These are phyloP conservation scores for Dryas drummondii DNA, from an alignment of 306 rosid species.

Conservation along the genomic window DNA sequence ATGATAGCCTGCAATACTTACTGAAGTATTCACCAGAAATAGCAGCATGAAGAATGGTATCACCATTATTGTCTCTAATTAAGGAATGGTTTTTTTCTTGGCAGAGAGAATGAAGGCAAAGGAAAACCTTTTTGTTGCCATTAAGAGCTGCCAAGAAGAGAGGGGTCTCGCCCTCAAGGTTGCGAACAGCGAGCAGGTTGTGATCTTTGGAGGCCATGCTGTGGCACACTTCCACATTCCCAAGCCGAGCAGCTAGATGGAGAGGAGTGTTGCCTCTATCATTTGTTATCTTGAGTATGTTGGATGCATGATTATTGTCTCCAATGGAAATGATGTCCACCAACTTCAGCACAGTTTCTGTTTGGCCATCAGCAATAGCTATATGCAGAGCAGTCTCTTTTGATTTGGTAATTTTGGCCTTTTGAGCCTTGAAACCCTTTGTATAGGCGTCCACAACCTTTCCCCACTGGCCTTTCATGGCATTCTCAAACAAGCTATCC, in stretches of 20 bases:
- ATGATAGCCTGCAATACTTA: not conserved
- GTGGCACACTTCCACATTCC: conserved; percentile 10
- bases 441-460: conserved; percentile 9
- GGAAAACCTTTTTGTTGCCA: conserved; percentile 22
- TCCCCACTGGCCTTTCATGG: conserved; percentile 28
- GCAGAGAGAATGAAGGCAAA: conserved; percentile 7
- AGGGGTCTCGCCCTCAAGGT: conserved; percentile 24
- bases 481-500: conserved; percentile 13
- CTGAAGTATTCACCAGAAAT: conserved; percentile 26
- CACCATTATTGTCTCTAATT: conserved; percentile 15
- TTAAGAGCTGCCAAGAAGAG: conserved; percentile 29
- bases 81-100: not conserved
- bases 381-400: conserved; percentile 30
- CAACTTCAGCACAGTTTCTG: conserved; percentile 10
- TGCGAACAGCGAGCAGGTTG: conserved; percentile 1
- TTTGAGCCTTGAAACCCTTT: not conserved
- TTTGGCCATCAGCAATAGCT: conserved; percentile 21
- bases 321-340: not conserved
- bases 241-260: conserved; percentile 25
- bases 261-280: conserved; percentile 25
- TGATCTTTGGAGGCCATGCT: not conserved
- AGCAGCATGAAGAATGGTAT: conserved; percentile 27
- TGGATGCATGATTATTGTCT: not conserved
- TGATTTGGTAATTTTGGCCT: conserved; percentile 21
- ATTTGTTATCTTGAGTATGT: not conserved